These are phyloP conservation scores for Tolypocladium cylindrosporum DNA, from an alignment of 2,329 filamentous ascomycete genomes.

Conservation along the genomic window DNA sequence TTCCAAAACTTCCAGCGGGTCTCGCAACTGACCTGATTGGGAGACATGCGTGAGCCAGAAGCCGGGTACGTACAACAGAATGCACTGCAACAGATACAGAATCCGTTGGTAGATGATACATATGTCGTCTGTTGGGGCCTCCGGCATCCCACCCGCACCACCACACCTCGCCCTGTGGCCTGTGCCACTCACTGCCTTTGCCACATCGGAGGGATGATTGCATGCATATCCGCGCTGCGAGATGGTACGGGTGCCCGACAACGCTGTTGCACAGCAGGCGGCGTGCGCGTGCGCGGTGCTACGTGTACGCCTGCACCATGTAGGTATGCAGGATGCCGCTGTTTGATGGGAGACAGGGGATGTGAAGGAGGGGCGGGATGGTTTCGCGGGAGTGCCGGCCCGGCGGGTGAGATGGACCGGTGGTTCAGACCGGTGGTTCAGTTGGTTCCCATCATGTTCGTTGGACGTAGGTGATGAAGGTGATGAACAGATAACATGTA, in stretches of 20 bases:
- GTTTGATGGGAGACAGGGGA: neutral
- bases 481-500: neutral
- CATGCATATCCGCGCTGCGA: neutral
- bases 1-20: too few species aligned
- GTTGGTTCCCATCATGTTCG: neutral
- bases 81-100: too few species aligned
- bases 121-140: too few species aligned
- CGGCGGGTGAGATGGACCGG: neutral
- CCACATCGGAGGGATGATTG: neutral
- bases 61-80: too few species aligned
- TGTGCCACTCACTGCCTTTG: neutral
- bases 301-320: neutral
- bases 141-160: neutral
- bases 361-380: neutral
- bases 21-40: too few species aligned
- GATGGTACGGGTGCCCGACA: neutral
- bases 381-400: too few species aligned
- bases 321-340: neutral
- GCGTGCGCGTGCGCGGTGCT: neutral
- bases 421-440: neutral
- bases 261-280: neutral
- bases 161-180: neutral
- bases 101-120: too few species aligned
- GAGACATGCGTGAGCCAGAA: too few species aligned
- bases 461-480: too few species aligned